Evolutionary conservation across 345 rosid species (phyloP), one percentile per base, ranked within the genome.

Genomic region (Trapa bicornis): DNA sequence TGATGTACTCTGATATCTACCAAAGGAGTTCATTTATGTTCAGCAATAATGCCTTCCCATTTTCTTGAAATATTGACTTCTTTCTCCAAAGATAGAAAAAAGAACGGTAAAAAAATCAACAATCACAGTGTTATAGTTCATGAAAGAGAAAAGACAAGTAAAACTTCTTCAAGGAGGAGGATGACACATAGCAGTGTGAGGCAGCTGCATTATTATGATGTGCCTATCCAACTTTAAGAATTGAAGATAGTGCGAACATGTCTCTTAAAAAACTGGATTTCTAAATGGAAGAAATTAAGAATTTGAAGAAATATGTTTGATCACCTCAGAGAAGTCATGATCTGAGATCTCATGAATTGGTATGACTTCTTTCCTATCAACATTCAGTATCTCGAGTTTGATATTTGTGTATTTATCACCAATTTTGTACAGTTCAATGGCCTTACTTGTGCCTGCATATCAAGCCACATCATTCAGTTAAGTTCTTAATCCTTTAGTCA

Each of bases 301-400:
- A 42, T n/a, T 22, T 37, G 36, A 35, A 43, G 17, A 47, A 38
- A 66, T 39, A 22, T 58, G 58, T 61, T 67, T 60, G 72, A 67
- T 78, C 74, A 94, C 99, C 97, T 91, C 89, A 56, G 96, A 78
- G 80, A 91, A 87, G 62, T 91, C 96, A 70, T 89, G 87, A 78
- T 89, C 83, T 70, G 99, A 89, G 71, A 94, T 82, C 68, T 69
- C 91, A 75, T 86, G 80, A 67, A 94, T 82, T 64, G 95, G 78
- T 68, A 91, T 70, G 72, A 84, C 72, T 78, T 91, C 97, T 74
- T 84, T 85, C 84, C 83, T 86, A 75, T 83, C 86, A 69, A 87
- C 76, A 77, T 91, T 89, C 60, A 73, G 72, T 76, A 91, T 83
- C 79, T 86, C 95, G 53, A 94, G 87, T 86, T 81, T 82, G 54